Conservation (phyloP, 352 stramenopile genomes). For the Phytophthora cryptogea region DNA sequence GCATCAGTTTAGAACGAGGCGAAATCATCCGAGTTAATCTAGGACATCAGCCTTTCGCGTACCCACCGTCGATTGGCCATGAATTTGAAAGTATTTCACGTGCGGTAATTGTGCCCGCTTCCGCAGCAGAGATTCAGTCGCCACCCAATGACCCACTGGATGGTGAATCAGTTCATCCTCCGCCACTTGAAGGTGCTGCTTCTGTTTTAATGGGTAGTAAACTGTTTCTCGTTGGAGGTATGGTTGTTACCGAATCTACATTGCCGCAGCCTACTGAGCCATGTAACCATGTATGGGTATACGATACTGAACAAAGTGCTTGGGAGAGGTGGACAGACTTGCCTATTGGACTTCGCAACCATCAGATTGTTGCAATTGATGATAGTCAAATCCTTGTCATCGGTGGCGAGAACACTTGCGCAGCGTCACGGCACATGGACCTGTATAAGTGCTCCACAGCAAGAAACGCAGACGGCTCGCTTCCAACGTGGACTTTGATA, state of each 20-base stretch:
- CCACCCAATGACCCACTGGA: conserved; percentile 5
- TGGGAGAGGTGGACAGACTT: conserved; percentile 87
- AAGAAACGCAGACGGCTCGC: conserved; percentile 62
- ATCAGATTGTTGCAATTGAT: conserved; percentile 77
- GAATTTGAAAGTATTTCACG: conserved; percentile 74
- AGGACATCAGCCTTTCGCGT: conserved; percentile 78
- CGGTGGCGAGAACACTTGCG: conserved; percentile 71
- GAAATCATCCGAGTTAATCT: conserved; percentile 90
- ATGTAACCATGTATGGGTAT: conserved; percentile 76
- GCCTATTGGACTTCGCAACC: conserved; percentile 76
- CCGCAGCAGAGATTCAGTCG: conserved; percentile 42
- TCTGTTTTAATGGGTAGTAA: conserved; percentile 61
- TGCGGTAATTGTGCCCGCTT: conserved; percentile 52
- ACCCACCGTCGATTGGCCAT: conserved; percentile 59
- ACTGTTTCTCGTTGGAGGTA: conserved; percentile 81
- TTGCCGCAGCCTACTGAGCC: conserved; percentile 22
- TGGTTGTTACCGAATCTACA: conserved; percentile 25
- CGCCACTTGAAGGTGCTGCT: conserved; percentile 56
- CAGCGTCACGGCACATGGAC: conserved; percentile 84
- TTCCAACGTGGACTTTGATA: conserved; percentile 77
- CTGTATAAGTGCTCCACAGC: conserved; percentile 76
- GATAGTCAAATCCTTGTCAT: conserved; percentile 82
- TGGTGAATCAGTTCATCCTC: conserved; percentile 20
- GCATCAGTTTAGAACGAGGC: conserved; percentile 84
- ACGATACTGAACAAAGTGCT: conserved; percentile 45